phyloP scores from a whole-genome alignment of 1,139 yeast species.

The Scheffersomyces insectosa region DNA sequence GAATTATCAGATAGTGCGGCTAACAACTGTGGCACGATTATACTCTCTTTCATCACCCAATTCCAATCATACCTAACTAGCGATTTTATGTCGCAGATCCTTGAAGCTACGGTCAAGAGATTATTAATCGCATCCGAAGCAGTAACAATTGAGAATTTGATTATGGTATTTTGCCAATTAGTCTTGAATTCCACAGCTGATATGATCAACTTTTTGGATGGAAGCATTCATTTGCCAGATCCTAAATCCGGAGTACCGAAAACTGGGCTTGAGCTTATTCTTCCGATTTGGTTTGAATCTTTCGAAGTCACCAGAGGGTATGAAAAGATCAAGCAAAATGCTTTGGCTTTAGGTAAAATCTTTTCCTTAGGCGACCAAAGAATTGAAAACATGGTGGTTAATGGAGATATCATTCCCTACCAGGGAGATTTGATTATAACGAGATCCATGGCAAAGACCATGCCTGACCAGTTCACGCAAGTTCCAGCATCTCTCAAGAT shows the following conservation, averaged over 20 bases:
- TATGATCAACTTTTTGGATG: constrained; percentile 58
- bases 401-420: constrained; percentile 76
- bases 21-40: constrained; percentile 67
- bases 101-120: constrained; percentile 72
- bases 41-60: constrained; percentile 62
- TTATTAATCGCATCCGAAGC: constrained; percentile 66
- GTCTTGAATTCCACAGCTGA: constrained; percentile 60
- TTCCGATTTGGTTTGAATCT: constrained; percentile 80
- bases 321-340: constrained; percentile 68
- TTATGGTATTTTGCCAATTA: constrained; percentile 75
- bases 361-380: constrained; percentile 59
- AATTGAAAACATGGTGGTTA: constrained; percentile 54
- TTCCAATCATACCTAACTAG: constrained; percentile 52
- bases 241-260: constrained; percentile 18
- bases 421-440: constrained; percentile 69
- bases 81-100: constrained; percentile 55
- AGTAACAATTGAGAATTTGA: constrained; percentile 71
- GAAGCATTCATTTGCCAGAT: constrained; percentile 35
- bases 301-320: constrained; percentile 82
- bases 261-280: constrained; percentile 47
- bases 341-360: constrained; percentile 67
- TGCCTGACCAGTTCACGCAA: constrained; percentile 63
- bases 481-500: constrained; percentile 74
- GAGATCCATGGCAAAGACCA: constrained; percentile 75
- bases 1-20: constrained; percentile 78